Evolutionary conservation across 2,329 filamentous ascomycete species (phyloP).

Genomic region (Pyrenochaeta sp.): DNA sequence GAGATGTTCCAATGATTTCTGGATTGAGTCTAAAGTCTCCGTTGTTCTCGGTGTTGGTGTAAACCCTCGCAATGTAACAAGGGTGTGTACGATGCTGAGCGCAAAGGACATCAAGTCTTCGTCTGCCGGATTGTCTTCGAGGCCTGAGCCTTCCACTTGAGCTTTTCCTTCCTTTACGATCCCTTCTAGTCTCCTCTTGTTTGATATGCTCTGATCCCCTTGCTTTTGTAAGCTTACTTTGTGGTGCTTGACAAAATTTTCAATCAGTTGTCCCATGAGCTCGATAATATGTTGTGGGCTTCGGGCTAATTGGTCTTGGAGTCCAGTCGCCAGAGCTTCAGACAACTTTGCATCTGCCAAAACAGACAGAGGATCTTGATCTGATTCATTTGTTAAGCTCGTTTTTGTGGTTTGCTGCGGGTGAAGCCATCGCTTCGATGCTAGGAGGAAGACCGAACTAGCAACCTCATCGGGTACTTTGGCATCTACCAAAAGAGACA

Average conservation of each 20-base stretch:
- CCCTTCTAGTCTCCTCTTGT: conserved; percentile 32
- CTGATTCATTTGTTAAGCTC: conserved; percentile 38
- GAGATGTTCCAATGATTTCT: conserved; percentile 33
- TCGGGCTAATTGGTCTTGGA: conserved; percentile 69
- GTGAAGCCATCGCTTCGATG: conserved; percentile 66
- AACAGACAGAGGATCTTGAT: conserved; percentile 54
- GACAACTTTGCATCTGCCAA: conserved; percentile 68
- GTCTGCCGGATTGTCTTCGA: conserved; percentile 26
- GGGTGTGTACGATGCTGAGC: conserved; percentile 49
- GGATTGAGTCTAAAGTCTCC: conserved; percentile 13
- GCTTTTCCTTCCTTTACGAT: conserved; percentile 26
- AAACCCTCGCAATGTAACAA: conserved; percentile 45
- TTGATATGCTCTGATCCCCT: conserved; percentile 24
- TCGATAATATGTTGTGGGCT: conserved; percentile 71
- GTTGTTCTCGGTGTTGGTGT: conserved; percentile 36
- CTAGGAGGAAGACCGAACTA: conserved; percentile 65
- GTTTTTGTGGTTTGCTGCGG: conserved; percentile 12
- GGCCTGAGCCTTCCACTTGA: background rate
- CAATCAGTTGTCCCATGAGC: conserved; percentile 68
- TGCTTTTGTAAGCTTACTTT: conserved; percentile 52
- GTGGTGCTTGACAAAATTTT: conserved; percentile 51
- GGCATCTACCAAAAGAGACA: conserved; percentile 53
- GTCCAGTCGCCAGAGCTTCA: conserved; percentile 69
- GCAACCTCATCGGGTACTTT: conserved; percentile 64
- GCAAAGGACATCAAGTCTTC: conserved; percentile 51